Base-by-base conservation (phyloP, 2,329 filamentous ascomycete genomes). In the Talaromyces sp. region DNA sequence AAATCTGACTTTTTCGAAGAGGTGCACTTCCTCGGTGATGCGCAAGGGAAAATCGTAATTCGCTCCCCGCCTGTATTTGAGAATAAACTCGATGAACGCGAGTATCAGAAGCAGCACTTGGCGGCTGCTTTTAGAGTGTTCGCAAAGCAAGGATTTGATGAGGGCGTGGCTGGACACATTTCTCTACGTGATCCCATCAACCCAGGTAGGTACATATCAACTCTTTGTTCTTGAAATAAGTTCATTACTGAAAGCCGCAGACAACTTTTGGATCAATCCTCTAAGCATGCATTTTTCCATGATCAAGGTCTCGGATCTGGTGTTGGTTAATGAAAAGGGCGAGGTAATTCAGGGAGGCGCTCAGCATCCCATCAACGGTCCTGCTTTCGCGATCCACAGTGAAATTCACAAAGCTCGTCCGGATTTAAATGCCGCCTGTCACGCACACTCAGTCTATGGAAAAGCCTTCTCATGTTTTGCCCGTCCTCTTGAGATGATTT, bases 331-430 rank as follows among this genome's bases (percentile, higher is more conserved):
- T 61, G 70, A 79, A 46, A 61, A 72, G 5, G 80, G 79, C 29
- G 66, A 77, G 46, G 73, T 79, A 46, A 71, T 80, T 35, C 77
- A 72, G 43, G 78, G 77, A 17, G 74, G 76, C 29, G 67, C 66
- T 26, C 65, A 55, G 14, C 59, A 73, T 11, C 67, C 76, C 2
- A 71, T 79, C 59, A 81, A 81, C 64, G 75, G 75, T 0, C 77
- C 79, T 1, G 79, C 75, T 2, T 80, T 79, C 66, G 74, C 75
- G 66, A 81, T 81, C 58, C 79, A 81, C 63, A 67, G 70, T 3
- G 74, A 74, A 1, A 68, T 79, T 14, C 79, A 67, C 73, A 78
- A 74, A 65, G 72, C 87, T 85, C 74, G 88, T 86, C 75, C 76
- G 5, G 76, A 81, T 60, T 75, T 80, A 24, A 72, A 76, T 55